A percentile compares a stretch with the other conserved stretches of the same genome.
These are phyloP conservation scores for Arachis monticola DNA, from an alignment of 331 rosid species.

Conservation along the genomic window DNA sequence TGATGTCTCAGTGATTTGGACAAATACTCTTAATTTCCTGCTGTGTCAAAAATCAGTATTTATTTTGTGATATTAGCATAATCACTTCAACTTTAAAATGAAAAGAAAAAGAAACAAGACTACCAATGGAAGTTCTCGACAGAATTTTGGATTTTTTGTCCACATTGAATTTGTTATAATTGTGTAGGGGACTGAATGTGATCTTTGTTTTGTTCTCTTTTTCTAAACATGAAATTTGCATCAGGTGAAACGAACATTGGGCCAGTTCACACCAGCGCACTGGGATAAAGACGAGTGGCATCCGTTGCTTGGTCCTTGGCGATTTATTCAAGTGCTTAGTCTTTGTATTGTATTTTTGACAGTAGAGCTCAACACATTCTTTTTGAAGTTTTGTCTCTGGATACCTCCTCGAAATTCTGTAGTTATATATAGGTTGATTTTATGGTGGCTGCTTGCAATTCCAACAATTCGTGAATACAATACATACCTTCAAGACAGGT, in stretches of 20 bases:
- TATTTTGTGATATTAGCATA: neutral
- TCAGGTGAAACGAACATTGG: constrained; percentile 90
- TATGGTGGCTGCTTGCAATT: constrained; percentile 98
- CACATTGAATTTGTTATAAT: neutral
- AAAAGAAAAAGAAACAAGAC: no score
- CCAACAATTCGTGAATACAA: constrained; percentile 98
- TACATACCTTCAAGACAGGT: constrained; percentile 97
- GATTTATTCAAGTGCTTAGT: constrained; percentile 89
- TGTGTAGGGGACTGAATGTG: constrained; percentile 19
- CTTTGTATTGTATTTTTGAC: constrained; percentile 89
- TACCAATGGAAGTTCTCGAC: no score
- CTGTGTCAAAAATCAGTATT: neutral
- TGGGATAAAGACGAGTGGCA: constrained; percentile 99
- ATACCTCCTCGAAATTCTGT: constrained; percentile 95
- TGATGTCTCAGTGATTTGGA: neutral
- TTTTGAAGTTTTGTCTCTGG: constrained; percentile 95
- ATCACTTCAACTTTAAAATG: neutral
- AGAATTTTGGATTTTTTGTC: neutral
- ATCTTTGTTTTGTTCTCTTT: constrained; percentile 9
- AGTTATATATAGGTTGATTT: constrained; percentile 81
- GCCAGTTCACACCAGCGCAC: constrained; percentile 93
- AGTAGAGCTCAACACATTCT: constrained; percentile 98
- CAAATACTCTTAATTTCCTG: neutral
- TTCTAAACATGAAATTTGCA: neutral
- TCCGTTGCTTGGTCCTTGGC: constrained; percentile 97